Base-by-base conservation (phyloP, 768 basidiomycete species). In the Panaeolus cyanescens region DNA sequence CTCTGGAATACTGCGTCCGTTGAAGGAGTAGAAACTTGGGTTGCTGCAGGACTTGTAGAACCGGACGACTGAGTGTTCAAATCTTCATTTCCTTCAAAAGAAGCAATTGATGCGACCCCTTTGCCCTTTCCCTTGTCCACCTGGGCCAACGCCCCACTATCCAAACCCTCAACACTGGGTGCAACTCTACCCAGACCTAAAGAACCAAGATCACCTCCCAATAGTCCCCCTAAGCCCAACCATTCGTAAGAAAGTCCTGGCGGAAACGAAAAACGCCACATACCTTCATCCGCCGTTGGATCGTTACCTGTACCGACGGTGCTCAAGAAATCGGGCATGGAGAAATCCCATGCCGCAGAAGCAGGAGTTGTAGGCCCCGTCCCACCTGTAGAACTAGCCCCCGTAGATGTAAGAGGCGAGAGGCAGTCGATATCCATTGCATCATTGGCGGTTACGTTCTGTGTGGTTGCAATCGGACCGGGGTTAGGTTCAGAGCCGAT, bases 291-390 rank as follows among this genome's bases (percentile, higher is more conserved):
- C 28, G 19, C 59, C 13, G 19, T 34, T 12, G 31, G 13, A 40
- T 39, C 33, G 4, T 30, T 59, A 17, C 33, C 39, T 5, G 59
- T 57, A 32, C 50, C 63, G 28, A 57, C 63, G 45, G 55, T 62
- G 33, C 36, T 63, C 63, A 65, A 68, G 8, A 80, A 65, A 42
- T 76, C 77, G 6, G 77, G 76, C 34, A 64, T 59, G 15, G 69
- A 69, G 28, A 71, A 60, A 54, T 82, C 78, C 75, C 74, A 79
- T 10, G 37, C 64, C 2, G 74, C 72, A 3, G 75, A 79, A 30
- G 62, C 73, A 6, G 80, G 79, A 7, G 79, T 80, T 19, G 69
- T 61, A 2, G 78, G 79, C 33, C 70, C 76, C 12, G 62, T 59
- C 9, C 74, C 76, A n/a, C 71, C 71, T 32, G 68, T 63, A 0